Evolutionary conservation across 169 alveolate genomes (phyloP).

Genomic region (Plasmodium adleri): DNA sequence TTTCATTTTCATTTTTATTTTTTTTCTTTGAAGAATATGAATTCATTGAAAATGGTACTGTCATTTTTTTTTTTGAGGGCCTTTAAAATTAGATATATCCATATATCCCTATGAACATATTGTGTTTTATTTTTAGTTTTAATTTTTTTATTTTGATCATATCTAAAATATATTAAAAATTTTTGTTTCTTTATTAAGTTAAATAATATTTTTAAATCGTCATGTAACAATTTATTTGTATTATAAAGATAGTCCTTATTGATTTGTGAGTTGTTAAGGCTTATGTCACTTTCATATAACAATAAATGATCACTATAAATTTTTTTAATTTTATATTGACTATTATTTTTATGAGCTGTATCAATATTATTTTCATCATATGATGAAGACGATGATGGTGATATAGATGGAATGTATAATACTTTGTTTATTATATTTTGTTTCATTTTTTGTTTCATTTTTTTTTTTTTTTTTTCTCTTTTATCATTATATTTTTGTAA

Average conservation of each 20-base stretch:
- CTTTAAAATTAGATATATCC: conserved; percentile 54
- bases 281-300: conserved; percentile 61
- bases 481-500: neutral
- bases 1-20: neutral
- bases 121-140: conserved; percentile 66
- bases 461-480: neutral
- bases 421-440: neutral
- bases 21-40: conserved; percentile 11
- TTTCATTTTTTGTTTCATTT: neutral
- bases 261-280: conserved; percentile 46
- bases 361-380: neutral
- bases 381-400: neutral
- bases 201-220: conserved; percentile 37
- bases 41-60: conserved; percentile 18
- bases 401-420: too few relatives aligned
- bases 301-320: conserved; percentile 7
- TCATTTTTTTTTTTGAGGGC: neutral
- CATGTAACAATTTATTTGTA: conserved; percentile 28
- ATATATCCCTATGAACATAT: conserved; percentile 34
- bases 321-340: too few relatives aligned
- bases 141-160: conserved; percentile 59
- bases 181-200: conserved; percentile 38
- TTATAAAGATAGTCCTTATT: conserved; percentile 29
- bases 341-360: neutral
- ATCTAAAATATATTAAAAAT: conserved; percentile 47